Percentiles rank a stretch among this genome's conserved stretches.
Conservation (phyloP, 208 protist genomes). For the Naegleria fowleri region DNA sequence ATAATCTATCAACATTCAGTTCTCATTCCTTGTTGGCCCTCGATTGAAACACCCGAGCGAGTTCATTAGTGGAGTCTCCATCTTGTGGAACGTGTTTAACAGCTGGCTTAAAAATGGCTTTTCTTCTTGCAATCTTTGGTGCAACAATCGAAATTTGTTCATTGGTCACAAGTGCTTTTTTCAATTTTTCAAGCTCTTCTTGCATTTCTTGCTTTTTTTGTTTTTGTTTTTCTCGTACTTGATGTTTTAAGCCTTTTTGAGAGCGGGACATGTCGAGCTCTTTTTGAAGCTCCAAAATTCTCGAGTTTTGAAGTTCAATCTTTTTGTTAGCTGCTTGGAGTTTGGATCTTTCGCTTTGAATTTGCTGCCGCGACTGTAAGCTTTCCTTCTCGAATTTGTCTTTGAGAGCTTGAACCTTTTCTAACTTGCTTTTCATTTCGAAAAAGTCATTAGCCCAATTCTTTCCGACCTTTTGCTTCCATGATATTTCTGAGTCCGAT, state of each 20-base stretch:
- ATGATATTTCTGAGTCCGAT: background rate
- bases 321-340: background rate
- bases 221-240: background rate
- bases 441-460: conserved; percentile 10
- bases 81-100: background rate
- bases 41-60: background rate
- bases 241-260: background rate
- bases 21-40: background rate
- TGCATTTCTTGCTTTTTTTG: background rate
- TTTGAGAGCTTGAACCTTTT: background rate
- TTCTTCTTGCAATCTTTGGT: background rate
- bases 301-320: background rate
- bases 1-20: too few species aligned
- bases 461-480: background rate
- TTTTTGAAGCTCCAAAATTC: conserved; percentile 3
- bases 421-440: background rate
- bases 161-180: background rate
- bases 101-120: background rate
- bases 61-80: background rate
- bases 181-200: background rate
- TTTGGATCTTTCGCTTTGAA: background rate
- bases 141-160: background rate
- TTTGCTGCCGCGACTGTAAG: background rate
- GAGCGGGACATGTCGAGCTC: background rate
- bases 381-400: background rate